Percentiles rank a stretch among this genome's conserved stretches.
phyloP scores from a whole-genome alignment of 495 filamentous ascomycete genomes.

The Acidomyces sp. region DNA sequence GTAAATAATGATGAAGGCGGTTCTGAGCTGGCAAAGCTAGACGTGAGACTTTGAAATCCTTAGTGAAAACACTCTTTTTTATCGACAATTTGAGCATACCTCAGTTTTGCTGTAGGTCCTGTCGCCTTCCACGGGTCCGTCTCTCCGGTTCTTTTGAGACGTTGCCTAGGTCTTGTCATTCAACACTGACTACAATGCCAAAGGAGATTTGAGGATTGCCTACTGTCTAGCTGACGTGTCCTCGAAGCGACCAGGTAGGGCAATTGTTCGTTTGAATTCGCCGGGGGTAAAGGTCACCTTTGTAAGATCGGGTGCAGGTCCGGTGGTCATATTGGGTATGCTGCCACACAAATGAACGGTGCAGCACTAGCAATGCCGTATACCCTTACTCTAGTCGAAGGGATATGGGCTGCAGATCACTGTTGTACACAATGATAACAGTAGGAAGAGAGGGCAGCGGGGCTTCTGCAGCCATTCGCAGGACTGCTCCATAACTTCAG shows the following conservation, averaged over 20 bases:
- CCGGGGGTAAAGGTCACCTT: background rate
- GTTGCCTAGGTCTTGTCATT: slow-evolving; percentile 8
- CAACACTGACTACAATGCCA: background rate
- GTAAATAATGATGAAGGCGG: no score
- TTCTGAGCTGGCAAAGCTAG: no score
- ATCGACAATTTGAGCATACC: no score
- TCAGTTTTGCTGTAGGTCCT: slow-evolving; percentile 4
- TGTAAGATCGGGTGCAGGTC: background rate
- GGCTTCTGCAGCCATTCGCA: background rate
- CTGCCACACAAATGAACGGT: background rate
- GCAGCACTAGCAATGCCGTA: background rate
- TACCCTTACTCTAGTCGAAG: background rate
- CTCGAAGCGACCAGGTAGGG: slow-evolving; percentile 11
- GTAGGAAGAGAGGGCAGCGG: background rate
- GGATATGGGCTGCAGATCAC: slow-evolving; percentile 2
- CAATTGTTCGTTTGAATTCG: background rate
- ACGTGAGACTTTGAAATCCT: no score
- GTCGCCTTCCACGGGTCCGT: slow-evolving; percentile 8
- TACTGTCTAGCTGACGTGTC: slow-evolving; percentile 15
- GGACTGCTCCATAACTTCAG: no score
- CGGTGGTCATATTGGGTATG: slow-evolving; percentile 4
- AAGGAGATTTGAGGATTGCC: background rate
- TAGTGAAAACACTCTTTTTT: no score
- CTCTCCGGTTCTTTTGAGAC: slow-evolving; percentile 3
- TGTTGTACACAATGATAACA: background rate